phyloP scores from a whole-genome alignment of 495 filamentous ascomycete genomes.

The Friedmanniomyces simplex region DNA sequence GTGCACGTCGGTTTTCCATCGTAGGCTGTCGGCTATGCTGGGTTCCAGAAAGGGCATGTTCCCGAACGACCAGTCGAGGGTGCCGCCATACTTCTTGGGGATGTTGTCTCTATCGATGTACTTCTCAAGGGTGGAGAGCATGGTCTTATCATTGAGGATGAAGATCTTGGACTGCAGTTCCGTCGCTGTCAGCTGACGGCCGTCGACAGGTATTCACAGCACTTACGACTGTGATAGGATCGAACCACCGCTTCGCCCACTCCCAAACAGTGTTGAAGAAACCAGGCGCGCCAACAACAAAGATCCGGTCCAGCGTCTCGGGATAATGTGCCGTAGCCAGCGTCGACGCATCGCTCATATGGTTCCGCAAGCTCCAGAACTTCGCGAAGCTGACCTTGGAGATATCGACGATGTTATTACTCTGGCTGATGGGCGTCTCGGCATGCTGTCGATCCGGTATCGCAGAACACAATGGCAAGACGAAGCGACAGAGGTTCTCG shows the following conservation, averaged over 20 bases:
- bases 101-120: slow-evolving; percentile 77
- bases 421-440: slow-evolving; percentile 59
- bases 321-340: slow-evolving; percentile 89
- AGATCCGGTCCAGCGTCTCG: slow-evolving; percentile 79
- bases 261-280: slow-evolving; percentile 94
- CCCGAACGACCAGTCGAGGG: slow-evolving; percentile 70
- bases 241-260: slow-evolving; percentile 94
- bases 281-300: slow-evolving; percentile 76
- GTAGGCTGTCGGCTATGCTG: slow-evolving; percentile 25
- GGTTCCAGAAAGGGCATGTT: slow-evolving; percentile 62
- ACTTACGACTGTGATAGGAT: slow-evolving; percentile 63
- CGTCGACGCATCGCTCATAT: slow-evolving; percentile 82
- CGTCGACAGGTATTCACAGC: background rate
- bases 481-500: slow-evolving; percentile 79
- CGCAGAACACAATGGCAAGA: slow-evolving; percentile 68
- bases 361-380: slow-evolving; percentile 83
- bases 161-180: slow-evolving; percentile 66
- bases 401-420: slow-evolving; percentile 84
- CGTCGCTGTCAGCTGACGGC: background rate
- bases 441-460: slow-evolving; percentile 57
- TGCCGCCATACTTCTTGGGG: slow-evolving; percentile 73
- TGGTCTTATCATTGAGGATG: slow-evolving; percentile 59
- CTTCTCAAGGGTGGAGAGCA: slow-evolving; percentile 58
- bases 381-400: slow-evolving; percentile 73
- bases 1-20: slow-evolving; percentile 23